phyloP scores from a whole-genome alignment of 2,329 filamentous ascomycete genomes.

The Xylaria sp. region DNA sequence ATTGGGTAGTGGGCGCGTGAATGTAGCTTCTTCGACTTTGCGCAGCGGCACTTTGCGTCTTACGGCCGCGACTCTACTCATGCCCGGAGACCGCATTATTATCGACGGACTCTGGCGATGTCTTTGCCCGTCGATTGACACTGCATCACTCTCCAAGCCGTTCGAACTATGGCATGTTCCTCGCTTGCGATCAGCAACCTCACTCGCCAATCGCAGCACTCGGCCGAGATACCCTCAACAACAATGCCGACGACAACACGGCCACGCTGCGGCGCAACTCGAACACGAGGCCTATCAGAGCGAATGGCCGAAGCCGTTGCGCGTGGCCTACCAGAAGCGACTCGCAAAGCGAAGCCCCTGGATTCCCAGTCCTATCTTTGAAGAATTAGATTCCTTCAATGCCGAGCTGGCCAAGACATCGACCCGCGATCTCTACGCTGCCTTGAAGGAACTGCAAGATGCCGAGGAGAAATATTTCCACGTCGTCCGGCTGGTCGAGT shows the following conservation, averaged over 20 bases:
- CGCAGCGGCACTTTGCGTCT: constrained; percentile 17
- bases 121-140: constrained; percentile 67
- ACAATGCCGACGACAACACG: constrained; percentile 33
- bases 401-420: constrained; percentile 45
- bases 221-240: constrained; percentile 29
- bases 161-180: constrained; percentile 39
- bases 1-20: neutral
- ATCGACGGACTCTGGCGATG: constrained; percentile 73
- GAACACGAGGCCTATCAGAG: neutral
- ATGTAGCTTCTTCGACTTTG: constrained; percentile 17
- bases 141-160: constrained; percentile 51
- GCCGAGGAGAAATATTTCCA: constrained; percentile 53
- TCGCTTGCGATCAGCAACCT: constrained; percentile 23
- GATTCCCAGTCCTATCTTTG: constrained; percentile 43
- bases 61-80: constrained; percentile 39
- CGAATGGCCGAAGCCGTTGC: constrained; percentile 30
- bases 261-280: constrained; percentile 11
- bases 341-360: constrained; percentile 44
- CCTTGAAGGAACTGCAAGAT: constrained; percentile 56
- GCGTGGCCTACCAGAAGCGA: constrained; percentile 43
- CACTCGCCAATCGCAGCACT: constrained; percentile 28
- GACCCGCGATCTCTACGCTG: constrained; percentile 59
- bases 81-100: constrained; percentile 54
- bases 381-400: constrained; percentile 37
- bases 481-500: constrained; percentile 62